Base-by-base conservation (phyloP, 2,329 filamentous ascomycete genomes). In the Tricladium varicosporioides region DNA sequence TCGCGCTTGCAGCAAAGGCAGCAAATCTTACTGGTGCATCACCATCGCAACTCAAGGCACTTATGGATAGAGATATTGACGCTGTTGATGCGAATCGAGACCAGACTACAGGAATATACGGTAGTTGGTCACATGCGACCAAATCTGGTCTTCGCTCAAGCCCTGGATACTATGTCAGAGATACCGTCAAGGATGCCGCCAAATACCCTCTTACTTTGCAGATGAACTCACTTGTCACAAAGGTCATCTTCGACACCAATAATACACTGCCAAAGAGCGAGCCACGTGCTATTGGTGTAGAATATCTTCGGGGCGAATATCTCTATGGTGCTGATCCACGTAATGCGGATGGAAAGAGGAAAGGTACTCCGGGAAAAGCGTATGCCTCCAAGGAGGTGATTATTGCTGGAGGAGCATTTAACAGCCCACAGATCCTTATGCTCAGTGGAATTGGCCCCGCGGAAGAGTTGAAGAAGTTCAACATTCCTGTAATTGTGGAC, bases 401-500 rank as follows among this genome's bases (percentile, higher is more conserved):
- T 53, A 56, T 81, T 22, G 70, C 77, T 5, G 77, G 73, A n/a
- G 79, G 79, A 31, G 65, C 76, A 3, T 74, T 76, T 63, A 76
- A 78, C 64, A 74, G 73, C 1, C 78, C 78, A 2, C 75, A 78
- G 59, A 65, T 80, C 32, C 73, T 80, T 10, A 77, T 79, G 66
- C 71, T 78, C 9, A 76, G 73, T 27, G 78, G 78, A 32, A 68
- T 80, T 44, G 78, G 77, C 0, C 73, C 75, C 4, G 64, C 61
- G 10, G 68, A 59, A 1, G 74, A 78, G 64, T 70, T 79, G 2
- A 36, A 67, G 31, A 65, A 66, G 45, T 66, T 80, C 64, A 69
- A 73, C 32, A 85, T 87, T 58, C 70, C 75, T 1, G 72, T 85
- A 2, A 61, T 86, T 31, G 82, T 58, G 2, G 76, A 88, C 64